Base-by-base conservation (phyloP, 2,329 filamentous ascomycete species). In the Talaromyces sp. region DNA sequence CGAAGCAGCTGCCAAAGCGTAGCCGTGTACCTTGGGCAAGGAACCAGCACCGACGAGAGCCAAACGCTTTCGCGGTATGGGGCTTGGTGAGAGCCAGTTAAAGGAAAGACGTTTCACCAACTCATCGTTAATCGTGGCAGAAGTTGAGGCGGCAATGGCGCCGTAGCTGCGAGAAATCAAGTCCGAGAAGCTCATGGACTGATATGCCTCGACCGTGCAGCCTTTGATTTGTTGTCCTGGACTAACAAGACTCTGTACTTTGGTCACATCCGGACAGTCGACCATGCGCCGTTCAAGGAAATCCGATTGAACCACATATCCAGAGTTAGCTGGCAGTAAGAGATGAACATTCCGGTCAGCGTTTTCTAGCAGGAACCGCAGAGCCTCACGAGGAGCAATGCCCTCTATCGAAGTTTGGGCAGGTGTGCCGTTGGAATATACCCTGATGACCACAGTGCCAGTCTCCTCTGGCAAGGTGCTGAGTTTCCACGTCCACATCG, bases 1-100 rank as follows among this genome's bases (percentile, higher is more conserved):
- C 1, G 74, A 74, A n/a, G 56, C 56, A 7, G 74, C 75, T 6
- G 72, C 69, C 30, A 47, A 62, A n/a, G 47, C 59, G 60, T 28
- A 62, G 59, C 27, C 33, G n/a, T 56, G 14, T 12, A 27, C 33
- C 40, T 14, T 34, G n/a, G 30, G n/a, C 4, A 18, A 7, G 28
- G 28, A 23, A 54, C 63, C 30, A 61, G 62, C 56, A 51, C 44
- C 56, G 27, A 64, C 61, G 42, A 63, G 30, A n/a, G 56, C 59
- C 34, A 63, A 14, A 30, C 31, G 51, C 30, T 16, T 52, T 40
- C 55, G 56, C 8, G 30, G 30, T 31, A 14, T 9, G 7, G 31
- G 5, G 28, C 40, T 40, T 18, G 28, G 51, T 12, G 63, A 31
- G 10, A 66, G 33, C 65, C 65, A 70, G 27, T 65, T 62, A 40